phyloP scores from a whole-genome alignment of 352 stramenopile genomes.

The Aphanomyces cochlioides region DNA sequence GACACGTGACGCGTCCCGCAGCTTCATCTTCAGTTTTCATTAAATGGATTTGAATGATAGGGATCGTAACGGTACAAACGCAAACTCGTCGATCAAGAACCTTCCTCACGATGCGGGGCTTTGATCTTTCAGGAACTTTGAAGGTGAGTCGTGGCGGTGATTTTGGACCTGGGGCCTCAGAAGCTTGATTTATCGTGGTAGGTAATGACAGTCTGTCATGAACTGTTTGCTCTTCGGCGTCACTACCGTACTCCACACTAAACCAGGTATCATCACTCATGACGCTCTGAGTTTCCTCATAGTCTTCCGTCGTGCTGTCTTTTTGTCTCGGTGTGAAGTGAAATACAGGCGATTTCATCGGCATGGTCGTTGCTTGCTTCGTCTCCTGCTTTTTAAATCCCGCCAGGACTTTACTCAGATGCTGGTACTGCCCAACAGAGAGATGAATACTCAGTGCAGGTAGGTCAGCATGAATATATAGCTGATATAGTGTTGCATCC shows the following conservation, averaged over 20 bases:
- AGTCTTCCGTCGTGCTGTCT: background rate
- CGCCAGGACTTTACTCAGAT: slow-evolving; percentile 54
- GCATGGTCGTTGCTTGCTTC: slow-evolving; percentile 14
- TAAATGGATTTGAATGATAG: slow-evolving; percentile 72
- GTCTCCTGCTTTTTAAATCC: slow-evolving; percentile 44
- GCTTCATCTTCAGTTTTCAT: slow-evolving; percentile 73
- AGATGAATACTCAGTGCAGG: slow-evolving; percentile 81
- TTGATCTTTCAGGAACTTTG: background rate
- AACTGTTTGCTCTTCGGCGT: background rate
- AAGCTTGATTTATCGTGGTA: background rate
- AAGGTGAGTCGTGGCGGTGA: background rate
- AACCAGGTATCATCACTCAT: slow-evolving; percentile 88
- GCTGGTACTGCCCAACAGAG: slow-evolving; percentile 80
- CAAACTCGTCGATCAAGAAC: slow-evolving; percentile 65
- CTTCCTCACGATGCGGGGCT: background rate
- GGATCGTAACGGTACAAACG: slow-evolving; percentile 79
- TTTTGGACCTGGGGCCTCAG: too few relatives aligned
- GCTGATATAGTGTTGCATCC: slow-evolving; percentile 73
- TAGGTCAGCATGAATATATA: slow-evolving; percentile 81
- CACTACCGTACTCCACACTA: slow-evolving; percentile 50
- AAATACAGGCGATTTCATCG: background rate
- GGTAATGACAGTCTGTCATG: background rate
- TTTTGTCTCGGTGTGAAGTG: background rate
- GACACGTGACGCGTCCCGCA: slow-evolving; percentile 58
- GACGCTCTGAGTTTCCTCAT: slow-evolving; percentile 38